Evolutionary conservation across 768 basidiomycete genomes (phyloP).

Genomic region (Leccinum aurantiacum): DNA sequence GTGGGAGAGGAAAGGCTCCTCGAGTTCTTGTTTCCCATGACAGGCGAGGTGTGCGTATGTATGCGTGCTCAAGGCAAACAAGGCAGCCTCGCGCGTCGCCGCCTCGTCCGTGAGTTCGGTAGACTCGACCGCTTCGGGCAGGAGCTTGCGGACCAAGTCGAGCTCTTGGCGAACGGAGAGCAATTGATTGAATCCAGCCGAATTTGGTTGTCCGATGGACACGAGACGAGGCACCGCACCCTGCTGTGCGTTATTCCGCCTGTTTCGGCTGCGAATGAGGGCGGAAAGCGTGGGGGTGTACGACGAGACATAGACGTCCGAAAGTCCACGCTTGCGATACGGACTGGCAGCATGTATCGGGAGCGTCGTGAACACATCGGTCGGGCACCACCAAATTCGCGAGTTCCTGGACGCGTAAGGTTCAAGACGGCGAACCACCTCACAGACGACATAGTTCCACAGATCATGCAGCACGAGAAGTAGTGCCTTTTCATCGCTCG

Average conservation of each 20-base stretch:
- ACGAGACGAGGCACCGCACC: slow-evolving; percentile 8
- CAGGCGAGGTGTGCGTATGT: slow-evolving; percentile 29
- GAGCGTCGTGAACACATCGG: slow-evolving; percentile 20
- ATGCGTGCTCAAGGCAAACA: slow-evolving; percentile 15
- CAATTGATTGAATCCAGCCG: slow-evolving; percentile 2
- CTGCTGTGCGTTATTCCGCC: not conserved
- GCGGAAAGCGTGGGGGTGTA: slow-evolving; percentile 32
- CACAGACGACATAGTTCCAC: slow-evolving; percentile 24
- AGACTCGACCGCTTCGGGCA: slow-evolving; percentile 9
- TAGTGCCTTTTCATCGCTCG: slow-evolving; percentile 5
- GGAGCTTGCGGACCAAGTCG: slow-evolving; percentile 8
- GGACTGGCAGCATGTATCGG: slow-evolving; percentile 32
- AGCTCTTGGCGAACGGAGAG: slow-evolving; percentile 16
- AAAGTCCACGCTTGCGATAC: slow-evolving; percentile 19
- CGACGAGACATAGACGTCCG: slow-evolving; percentile 31
- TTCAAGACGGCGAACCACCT: slow-evolving; percentile 21
- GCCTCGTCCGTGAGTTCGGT: slow-evolving; percentile 13
- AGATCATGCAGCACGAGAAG: slow-evolving; percentile 15
- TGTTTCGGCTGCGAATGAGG: slow-evolving; percentile 22
- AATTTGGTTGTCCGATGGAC: slow-evolving; percentile 20
- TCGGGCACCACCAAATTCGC: slow-evolving; percentile 34
- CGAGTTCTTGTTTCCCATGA: slow-evolving; percentile 22
- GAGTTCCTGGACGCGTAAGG: slow-evolving; percentile 12
- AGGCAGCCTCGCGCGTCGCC: slow-evolving; percentile 14
- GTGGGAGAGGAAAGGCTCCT: slow-evolving; percentile 19